Base-by-base conservation (phyloP, 202 grass and related monocot species). In the Zoysia matrella region DNA sequence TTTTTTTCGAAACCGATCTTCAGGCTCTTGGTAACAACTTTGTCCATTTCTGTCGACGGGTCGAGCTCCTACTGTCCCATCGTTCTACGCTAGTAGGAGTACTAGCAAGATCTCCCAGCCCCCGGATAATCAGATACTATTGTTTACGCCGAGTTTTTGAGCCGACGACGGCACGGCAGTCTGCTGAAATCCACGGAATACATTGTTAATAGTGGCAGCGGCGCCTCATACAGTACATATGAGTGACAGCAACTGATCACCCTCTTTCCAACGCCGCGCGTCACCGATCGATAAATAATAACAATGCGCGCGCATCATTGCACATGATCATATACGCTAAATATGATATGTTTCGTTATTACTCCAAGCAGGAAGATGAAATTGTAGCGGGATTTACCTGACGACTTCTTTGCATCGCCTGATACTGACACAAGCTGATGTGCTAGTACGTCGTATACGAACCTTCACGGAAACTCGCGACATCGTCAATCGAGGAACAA, bases 81-180 rank as follows among this genome's bases (percentile, higher is more conserved):
- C 66, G 3, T 3, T 46, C 45, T 46, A 46, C 45, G 45, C 45
- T 13, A 15, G 58, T 22, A 22, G 22, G 22, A 22, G 22, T 22
- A 22, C 22, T 44, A 7, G 18, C 14, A 41, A 85, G 77, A 77
- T 84, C 77, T 60, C 56, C 6, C 60, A 14, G 22, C 22, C 22
- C 43, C 14, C 0, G 11, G 22, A 51, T n/a, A 78, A 67, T 39
- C 12, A 22, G 22, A 22, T 1, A 2, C 8, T 5, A 11, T 74
- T 88, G 39, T 79, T 79, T 47, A 68, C 52, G 67, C 9, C 36
- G 16, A 8, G 72, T 49, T 6, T 60, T 14, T 5, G 4, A 22
- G 30, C 44, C 52, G 13, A 60, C 2, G 22, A 77, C 65, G 56
- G 14, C 71, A 62, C 18, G 42, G 47, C 65, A 49, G 41, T 5